Evolutionary conservation across 1,284 basidiomycete genomes (phyloP).

Genomic region (Apiotrichum siamense): DNA sequence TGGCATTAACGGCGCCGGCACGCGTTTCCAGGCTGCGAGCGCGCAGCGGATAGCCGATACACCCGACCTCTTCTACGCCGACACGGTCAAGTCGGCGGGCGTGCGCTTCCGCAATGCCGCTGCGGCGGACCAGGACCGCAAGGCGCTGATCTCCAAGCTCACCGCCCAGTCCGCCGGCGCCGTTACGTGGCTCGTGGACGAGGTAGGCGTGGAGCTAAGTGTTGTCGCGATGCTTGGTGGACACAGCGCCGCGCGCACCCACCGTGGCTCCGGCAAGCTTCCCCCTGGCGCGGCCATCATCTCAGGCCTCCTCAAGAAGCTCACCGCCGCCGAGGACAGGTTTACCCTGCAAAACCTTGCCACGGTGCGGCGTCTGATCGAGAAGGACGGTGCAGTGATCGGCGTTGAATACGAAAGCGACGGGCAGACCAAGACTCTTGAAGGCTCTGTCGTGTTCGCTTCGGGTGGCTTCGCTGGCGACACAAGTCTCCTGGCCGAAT

Average conservation of each 20-base stretch:
- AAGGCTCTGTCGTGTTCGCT: constrained; percentile 7
- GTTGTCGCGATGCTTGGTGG: constrained; percentile 13
- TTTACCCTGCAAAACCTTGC: constrained; percentile 5
- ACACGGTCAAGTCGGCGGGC: constrained; percentile 8
- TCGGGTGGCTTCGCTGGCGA: constrained; percentile 14
- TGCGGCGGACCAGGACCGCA: not conserved
- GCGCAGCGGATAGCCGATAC: not conserved
- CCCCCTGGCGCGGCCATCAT: constrained; percentile 13
- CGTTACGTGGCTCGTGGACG: constrained; percentile 5
- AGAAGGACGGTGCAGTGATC: not conserved
- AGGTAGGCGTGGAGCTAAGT: constrained; percentile 11
- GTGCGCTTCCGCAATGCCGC: constrained; percentile 1
- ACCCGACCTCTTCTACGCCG: constrained; percentile 1
- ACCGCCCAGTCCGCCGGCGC: not conserved
- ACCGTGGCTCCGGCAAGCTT: constrained; percentile 5
- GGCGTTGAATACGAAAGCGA: constrained; percentile 1
- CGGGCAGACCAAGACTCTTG: not conserved
- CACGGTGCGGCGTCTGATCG: constrained; percentile 2
- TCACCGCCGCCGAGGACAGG: not conserved
- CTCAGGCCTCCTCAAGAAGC: constrained; percentile 5
- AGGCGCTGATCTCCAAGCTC: constrained; percentile 4
- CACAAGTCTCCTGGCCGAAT: constrained; percentile 1
- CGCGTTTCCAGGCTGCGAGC: constrained; percentile 5
- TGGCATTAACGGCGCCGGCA: constrained; percentile 14
- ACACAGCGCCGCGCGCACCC: constrained; percentile 11